Evolutionary conservation across 2,329 filamentous ascomycete species (phyloP).

Genomic region (Arthrocladium fulminans): DNA sequence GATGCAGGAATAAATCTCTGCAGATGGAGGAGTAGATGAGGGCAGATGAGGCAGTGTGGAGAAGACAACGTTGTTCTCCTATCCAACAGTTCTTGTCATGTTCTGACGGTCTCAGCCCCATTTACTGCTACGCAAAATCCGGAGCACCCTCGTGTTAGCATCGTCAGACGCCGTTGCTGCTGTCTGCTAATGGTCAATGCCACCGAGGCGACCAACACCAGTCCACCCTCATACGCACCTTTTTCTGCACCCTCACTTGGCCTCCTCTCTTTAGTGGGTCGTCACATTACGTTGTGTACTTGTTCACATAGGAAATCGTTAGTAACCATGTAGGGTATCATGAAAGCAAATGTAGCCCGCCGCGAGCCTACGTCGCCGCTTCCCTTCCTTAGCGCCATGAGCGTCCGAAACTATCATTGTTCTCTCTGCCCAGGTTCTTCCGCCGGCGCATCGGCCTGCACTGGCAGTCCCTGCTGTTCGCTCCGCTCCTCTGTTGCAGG

Average conservation of each 20-base stretch:
- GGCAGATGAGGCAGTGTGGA: no score
- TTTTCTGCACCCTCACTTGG: not conserved
- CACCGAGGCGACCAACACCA: not conserved
- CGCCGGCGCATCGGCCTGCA: not conserved
- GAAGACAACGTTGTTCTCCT: no score
- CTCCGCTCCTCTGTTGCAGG: not conserved
- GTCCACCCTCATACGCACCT: not conserved
- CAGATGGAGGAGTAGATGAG: no score
- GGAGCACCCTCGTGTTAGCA: no score
- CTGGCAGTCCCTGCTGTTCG: not conserved
- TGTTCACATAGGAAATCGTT: slow-evolving; percentile 6
- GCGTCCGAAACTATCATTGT: not conserved
- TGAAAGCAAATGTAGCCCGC: not conserved
- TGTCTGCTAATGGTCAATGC: no score
- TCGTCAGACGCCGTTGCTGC: not conserved
- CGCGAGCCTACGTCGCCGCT: not conserved
- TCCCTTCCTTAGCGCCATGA: not conserved
- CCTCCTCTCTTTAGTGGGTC: not conserved
- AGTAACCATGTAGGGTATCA: slow-evolving; percentile 9
- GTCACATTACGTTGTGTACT: slow-evolving; percentile 1
- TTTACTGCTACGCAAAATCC: no score
- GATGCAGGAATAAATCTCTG: no score
- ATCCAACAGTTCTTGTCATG: no score
- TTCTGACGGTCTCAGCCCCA: no score
- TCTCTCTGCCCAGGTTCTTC: not conserved